A percentile compares a stretch with the other conserved stretches of the same genome.
Evolutionary conservation across 2,329 filamentous ascomycete genomes (phyloP).

Genomic region (Ophiocordyceps camponoti-rufipedis): DNA sequence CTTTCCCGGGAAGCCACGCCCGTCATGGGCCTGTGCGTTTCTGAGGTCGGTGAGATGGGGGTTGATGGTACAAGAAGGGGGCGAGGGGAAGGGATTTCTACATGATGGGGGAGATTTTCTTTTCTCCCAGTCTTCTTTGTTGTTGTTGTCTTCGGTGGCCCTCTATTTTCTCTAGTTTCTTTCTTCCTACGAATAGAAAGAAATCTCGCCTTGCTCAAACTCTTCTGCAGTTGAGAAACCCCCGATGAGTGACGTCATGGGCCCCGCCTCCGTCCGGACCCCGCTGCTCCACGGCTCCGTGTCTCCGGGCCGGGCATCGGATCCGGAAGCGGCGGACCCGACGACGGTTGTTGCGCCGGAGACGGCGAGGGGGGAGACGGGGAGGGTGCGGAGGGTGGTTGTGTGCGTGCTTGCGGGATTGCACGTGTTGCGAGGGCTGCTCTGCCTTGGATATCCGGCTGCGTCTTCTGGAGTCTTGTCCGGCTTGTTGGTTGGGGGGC

Average conservation of each 20-base stretch:
- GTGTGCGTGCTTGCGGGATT: conserved; percentile 8
- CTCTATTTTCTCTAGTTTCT: too few species aligned
- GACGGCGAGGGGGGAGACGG: not conserved
- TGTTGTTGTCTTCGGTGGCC: too few species aligned
- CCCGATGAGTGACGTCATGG: not conserved
- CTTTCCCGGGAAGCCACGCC: too few species aligned
- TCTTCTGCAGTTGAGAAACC: not conserved
- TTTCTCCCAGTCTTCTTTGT: too few species aligned
- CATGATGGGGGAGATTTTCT: too few species aligned
- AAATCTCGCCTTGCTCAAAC: too few species aligned
- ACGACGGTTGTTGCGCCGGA: not conserved
- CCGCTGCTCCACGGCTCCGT: not conserved
- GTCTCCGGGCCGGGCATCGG: not conserved
- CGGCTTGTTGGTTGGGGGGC: conserved; percentile 12
- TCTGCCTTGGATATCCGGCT: conserved; percentile 10
- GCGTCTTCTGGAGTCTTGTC: conserved; percentile 1
- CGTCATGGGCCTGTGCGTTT: too few species aligned
- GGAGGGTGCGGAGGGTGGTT: conserved; percentile 7
- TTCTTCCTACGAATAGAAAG: too few species aligned
- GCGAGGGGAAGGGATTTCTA: too few species aligned
- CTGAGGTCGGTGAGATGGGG: too few species aligned
- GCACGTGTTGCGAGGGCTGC: conserved; percentile 11
- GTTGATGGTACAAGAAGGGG: too few species aligned
- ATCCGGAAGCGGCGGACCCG: not conserved
- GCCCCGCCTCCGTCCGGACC: not conserved